Evolutionary conservation across 768 basidiomycete genomes (phyloP), one percentile per base, ranked within the genome.

Genomic region (Auricularia cornea): DNA sequence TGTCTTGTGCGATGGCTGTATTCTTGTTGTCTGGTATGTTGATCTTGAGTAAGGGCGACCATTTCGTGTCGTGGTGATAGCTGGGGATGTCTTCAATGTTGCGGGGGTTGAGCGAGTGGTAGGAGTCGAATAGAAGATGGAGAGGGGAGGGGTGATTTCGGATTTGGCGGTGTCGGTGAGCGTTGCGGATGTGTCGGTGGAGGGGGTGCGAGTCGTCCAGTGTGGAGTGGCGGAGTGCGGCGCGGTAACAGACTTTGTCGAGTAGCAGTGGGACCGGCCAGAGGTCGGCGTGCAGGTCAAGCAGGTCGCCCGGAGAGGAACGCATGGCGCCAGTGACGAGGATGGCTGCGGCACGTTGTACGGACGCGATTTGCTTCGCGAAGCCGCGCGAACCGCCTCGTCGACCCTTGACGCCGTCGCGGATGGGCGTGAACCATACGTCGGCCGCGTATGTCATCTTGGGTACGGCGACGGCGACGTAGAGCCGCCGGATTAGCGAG

Each of bases 291-390:
- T 73, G 72, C 0, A 62, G 64, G 16, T 70, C 65, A 0, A 72
- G 56, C 2, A 66, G n/a, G 62, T 73, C 71, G 0, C 64, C 66
- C 0, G 72, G 64, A 0, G 72, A 69, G 14, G 72, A 57, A 1
- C 62, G 41, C 66, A 73, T 65, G 2, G 67, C 70, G 12, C 72
- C 70, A 2, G 68, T 67, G 6, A 71, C 69, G 10, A 51, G 48
- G 0, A 72, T 2, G 0, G 63, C 60, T 2, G 69, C 72, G n/a
- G 67, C 52, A 14, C 72, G 26, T 38, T 74, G 73, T 2, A 72
- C 64, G 1, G 48, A 28, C 2, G 64, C 60, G 0, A 74, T 65
- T 29, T 63, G 62, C 16, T 60, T 61, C 56, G 29, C 26, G 62
- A 62, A 26, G 2, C 62, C 40, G 3, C 16, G 33, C 8, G 61